phyloP scores from a whole-genome alignment of 1,139 yeast genomes.

The Hemisphaericaspora xylanilytica region DNA sequence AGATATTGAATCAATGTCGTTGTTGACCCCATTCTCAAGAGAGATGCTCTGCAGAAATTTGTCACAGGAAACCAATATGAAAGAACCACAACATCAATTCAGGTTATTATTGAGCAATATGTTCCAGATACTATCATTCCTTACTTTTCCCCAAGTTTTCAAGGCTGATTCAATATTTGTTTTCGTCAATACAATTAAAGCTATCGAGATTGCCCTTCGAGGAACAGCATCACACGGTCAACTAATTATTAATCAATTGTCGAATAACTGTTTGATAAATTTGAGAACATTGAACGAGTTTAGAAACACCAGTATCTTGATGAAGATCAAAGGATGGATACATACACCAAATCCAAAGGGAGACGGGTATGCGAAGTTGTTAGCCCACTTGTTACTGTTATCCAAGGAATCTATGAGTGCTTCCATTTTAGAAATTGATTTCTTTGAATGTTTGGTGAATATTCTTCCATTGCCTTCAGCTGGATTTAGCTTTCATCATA shows the following conservation, averaged over 20 bases:
- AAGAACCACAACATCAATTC: conserved; percentile 24
- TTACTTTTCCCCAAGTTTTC: conserved; percentile 41
- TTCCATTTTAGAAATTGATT: conserved; percentile 46
- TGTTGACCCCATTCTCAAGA: conserved; percentile 25
- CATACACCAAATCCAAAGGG: conserved; percentile 23
- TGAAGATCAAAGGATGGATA: conserved; percentile 33
- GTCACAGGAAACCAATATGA: conserved; percentile 1
- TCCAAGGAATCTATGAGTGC: conserved; percentile 25
- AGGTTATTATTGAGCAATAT: conserved; percentile 31
- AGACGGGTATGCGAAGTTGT: conserved; percentile 31
- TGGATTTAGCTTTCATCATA: conserved; percentile 38
- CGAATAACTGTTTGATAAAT: conserved; percentile 57
- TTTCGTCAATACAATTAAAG: conserved; percentile 56
- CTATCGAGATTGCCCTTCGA: conserved; percentile 65
- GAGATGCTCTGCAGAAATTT: conserved; percentile 23
- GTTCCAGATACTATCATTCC: conserved; percentile 34
- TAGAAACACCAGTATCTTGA: conserved; percentile 32
- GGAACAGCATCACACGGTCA: conserved; percentile 45
- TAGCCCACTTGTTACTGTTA: conserved; percentile 38
- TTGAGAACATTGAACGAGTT: conserved; percentile 55
- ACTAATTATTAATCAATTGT: conserved; percentile 54
- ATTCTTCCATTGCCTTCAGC: conserved; percentile 42
- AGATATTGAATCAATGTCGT: conserved; percentile 27
- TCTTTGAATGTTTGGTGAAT: conserved; percentile 51
- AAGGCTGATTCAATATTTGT: conserved; percentile 37